Evolutionary conservation across 345 rosid genomes (phyloP), one percentile per base, ranked within the genome.

Genomic region (Toxicodendron radicans): DNA sequence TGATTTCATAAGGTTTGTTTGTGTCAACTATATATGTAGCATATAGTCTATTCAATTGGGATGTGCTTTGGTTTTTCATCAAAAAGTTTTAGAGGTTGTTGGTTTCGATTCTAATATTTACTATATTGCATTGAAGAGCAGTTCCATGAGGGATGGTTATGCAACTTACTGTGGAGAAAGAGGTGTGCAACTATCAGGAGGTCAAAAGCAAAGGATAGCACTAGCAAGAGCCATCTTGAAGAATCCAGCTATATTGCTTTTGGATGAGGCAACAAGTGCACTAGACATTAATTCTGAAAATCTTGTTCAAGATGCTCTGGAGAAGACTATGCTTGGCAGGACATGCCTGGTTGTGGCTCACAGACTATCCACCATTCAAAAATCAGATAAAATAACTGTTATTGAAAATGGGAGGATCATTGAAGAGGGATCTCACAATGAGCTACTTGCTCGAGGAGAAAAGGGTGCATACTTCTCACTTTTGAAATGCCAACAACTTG

Each of bases 241-340:
- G 68, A 74, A 75, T 52, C 84, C 87, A 7, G 71, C 82, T 11
- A 56, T 78, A 10, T 35, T 81, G 23, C 82, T 75, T 24, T 54
- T 81, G 62, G 85, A 79, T 60, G 82, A 86, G 72, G 89, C 84
- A 0, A 78, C 85, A 0, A 79, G 85, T 60, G 82, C 83, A 24
- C 79, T 75, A 9, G 83, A 77, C 73, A 79, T 78, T 18, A 60
- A 76, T 43, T 83, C 85, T 2, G 85, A 82, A 58, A 85, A 43
- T 9, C 48, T 76, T 10, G 76, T 81, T 32, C 79, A 79, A 59
- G 76, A 79, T 30, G 83, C 81, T 38, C 54, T 81, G 21, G 73
- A 76, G 30, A 73, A 76, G 75, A 71, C 64, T 13, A 71, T 74
- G 79, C 66, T 59, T 1, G 80, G 78, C 14, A 71, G 83, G 71